Evolutionary conservation across 108 stramenopile genomes (phyloP).

Genomic region (Skeletonema tropicum): DNA sequence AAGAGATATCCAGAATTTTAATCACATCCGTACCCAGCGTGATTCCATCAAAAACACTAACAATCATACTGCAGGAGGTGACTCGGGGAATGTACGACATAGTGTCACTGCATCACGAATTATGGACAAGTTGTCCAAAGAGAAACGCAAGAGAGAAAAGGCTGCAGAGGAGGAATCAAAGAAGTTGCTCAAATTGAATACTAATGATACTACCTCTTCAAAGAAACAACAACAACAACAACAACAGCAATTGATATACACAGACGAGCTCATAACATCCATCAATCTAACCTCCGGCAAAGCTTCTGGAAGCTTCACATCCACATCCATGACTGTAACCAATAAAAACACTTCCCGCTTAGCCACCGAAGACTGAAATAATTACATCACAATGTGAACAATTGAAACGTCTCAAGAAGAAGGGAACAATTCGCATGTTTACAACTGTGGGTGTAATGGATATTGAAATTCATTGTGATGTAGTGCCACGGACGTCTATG

Average conservation of each 20-base stretch:
- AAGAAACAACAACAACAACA: conserved; percentile 40
- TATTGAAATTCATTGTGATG: conserved; percentile 93
- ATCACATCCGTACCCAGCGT: conserved; percentile 63
- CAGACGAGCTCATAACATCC: conserved; percentile 65
- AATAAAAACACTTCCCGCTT: conserved; percentile 60
- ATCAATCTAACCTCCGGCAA: conserved; percentile 69
- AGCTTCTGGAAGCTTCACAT: conserved; percentile 79
- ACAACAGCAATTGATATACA: conserved; percentile 53
- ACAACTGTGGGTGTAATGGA: conserved; percentile 89
- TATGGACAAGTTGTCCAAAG: conserved; percentile 75
- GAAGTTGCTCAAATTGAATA: conserved; percentile 25
- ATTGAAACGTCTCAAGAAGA: conserved; percentile 74
- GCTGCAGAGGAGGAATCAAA: conserved; percentile 38
- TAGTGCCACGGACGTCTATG: conserved; percentile 87
- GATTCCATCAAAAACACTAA: conserved; percentile 8
- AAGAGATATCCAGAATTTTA: conserved; percentile 79
- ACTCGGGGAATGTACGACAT: conserved; percentile 54
- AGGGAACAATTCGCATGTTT: conserved; percentile 89
- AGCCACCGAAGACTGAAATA: conserved; percentile 91
- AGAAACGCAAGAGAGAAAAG: conserved; percentile 50
- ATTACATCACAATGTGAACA: conserved; percentile 74
- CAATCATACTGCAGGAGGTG: neutral
- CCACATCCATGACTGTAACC: conserved; percentile 58
- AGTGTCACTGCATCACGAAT: conserved; percentile 82
- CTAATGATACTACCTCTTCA: conserved; percentile 7